Conservation (phyloP, 306 rosid species). For the Prunus campanulata region DNA sequence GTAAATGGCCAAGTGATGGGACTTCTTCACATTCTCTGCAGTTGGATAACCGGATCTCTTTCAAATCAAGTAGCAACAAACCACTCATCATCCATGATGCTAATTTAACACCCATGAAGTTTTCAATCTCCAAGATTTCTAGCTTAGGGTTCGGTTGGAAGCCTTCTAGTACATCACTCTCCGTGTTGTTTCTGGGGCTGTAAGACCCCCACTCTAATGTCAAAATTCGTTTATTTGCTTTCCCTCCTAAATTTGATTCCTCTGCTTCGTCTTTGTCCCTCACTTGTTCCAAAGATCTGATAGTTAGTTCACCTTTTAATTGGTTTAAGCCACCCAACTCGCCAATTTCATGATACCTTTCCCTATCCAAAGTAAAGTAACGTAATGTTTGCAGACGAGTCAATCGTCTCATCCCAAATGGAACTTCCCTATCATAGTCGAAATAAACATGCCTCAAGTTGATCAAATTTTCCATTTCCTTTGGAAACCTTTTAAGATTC, state of each 20-base stretch:
- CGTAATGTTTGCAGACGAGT: background rate
- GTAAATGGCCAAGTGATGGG: background rate
- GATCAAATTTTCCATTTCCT: no score
- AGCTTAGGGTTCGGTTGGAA: background rate
- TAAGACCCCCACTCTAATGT: background rate
- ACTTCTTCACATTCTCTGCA: background rate
- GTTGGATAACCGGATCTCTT: background rate
- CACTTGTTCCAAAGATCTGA: background rate
- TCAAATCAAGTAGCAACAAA: background rate
- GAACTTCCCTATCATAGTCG: background rate
- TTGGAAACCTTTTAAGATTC: no score
- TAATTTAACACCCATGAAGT: background rate
- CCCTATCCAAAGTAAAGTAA: background rate
- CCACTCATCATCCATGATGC: background rate
- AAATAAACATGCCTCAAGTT: no score
- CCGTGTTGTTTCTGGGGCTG: no score
- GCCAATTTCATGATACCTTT: no score
- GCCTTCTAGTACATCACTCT: background rate
- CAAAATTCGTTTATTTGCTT: background rate
- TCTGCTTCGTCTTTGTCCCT: background rate
- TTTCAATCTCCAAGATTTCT: background rate
- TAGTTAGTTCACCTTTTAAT: background rate
- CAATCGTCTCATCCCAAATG: background rate
- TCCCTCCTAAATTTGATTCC: background rate
- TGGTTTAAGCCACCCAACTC: background rate